These are phyloP conservation scores for Spathaspora hagerdaliae DNA, from an alignment of 805 yeast species.

Conservation along the genomic window DNA sequence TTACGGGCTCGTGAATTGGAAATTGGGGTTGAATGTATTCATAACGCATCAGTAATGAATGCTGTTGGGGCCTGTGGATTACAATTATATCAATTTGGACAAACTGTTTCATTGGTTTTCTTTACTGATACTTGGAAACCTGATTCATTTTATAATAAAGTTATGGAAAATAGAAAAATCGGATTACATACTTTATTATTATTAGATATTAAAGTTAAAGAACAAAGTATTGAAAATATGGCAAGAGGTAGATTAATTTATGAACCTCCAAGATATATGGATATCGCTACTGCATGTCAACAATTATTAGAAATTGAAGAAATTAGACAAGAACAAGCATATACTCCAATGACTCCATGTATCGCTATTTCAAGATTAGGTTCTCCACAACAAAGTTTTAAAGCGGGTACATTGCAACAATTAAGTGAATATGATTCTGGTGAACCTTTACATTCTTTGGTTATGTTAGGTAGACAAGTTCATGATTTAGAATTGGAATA, in stretches of 20 bases:
- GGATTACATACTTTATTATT: constrained; percentile 89
- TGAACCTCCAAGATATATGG: constrained; percentile 97
- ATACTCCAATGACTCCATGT: constrained; percentile 85
- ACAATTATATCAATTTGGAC: constrained; percentile 93
- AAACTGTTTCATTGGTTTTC: constrained; percentile 93
- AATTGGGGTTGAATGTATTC: constrained; percentile 77
- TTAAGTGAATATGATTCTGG: constrained; percentile 85
- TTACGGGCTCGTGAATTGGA: constrained; percentile 84
- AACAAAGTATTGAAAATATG: constrained; percentile 90
- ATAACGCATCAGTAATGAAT: constrained; percentile 96
- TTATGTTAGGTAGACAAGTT: constrained; percentile 87
- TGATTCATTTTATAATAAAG: constrained; percentile 86
- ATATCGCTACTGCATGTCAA: constrained; percentile 80
- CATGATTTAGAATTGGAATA: constrained; percentile 92
- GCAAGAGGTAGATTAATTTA: constrained; percentile 88
- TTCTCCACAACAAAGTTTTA: constrained; percentile 74
- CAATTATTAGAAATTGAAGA: constrained; percentile 90
- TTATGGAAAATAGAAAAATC: constrained; percentile 81
- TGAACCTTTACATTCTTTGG: constrained; percentile 88
- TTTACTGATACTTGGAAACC: constrained; percentile 97
- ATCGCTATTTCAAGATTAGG: constrained; percentile 92
- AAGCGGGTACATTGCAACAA: constrained; percentile 79
- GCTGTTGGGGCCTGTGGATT: constrained; percentile 98
- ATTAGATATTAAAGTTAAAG: constrained; percentile 93
- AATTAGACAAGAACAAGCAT: constrained; percentile 67